Conservation (phyloP, 352 stramenopile genomes). For the Phytophthora capsici region DNA sequence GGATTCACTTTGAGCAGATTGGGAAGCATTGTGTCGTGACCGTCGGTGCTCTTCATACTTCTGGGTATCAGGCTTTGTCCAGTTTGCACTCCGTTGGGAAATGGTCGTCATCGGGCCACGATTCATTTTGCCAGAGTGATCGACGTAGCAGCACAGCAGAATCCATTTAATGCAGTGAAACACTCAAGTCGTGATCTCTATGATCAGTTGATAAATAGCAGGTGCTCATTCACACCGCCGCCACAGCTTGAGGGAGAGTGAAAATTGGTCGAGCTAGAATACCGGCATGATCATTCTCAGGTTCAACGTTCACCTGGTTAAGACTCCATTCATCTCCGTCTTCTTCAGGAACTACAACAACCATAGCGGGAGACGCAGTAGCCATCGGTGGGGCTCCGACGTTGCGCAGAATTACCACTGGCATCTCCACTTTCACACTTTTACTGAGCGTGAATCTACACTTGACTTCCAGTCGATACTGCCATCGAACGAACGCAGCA, state of each 20-base stretch:
- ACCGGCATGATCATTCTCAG: neutral
- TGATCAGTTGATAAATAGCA: neutral
- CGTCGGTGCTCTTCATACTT: neutral
- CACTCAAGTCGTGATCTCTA: too few relatives aligned
- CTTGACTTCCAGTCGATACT: conserved; percentile 43
- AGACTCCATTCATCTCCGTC: conserved; percentile 12
- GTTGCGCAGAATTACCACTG: conserved; percentile 36
- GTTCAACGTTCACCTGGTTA: conserved; percentile 2
- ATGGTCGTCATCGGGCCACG: neutral
- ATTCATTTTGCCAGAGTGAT: neutral
- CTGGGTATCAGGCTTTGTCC: neutral
- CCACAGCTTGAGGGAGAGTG: conserved; percentile 19
- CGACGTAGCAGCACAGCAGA: neutral
- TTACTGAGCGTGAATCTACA: conserved; percentile 43
- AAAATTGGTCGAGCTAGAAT: conserved; percentile 18
- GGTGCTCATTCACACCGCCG: conserved; percentile 7
- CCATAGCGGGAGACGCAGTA: conserved; percentile 8
- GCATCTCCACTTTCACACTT: conserved; percentile 45
- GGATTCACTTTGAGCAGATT: neutral
- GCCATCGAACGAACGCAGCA: conserved; percentile 37
- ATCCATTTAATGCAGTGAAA: neutral
- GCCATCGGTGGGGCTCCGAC: conserved; percentile 16
- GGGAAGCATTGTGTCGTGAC: neutral
- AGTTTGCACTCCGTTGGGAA: neutral
- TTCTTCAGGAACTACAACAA: conserved; percentile 22